Percentiles rank a stretch among this genome's conserved stretches.
Conservation (phyloP, 345 rosid species). For the Triadica sebifera region DNA sequence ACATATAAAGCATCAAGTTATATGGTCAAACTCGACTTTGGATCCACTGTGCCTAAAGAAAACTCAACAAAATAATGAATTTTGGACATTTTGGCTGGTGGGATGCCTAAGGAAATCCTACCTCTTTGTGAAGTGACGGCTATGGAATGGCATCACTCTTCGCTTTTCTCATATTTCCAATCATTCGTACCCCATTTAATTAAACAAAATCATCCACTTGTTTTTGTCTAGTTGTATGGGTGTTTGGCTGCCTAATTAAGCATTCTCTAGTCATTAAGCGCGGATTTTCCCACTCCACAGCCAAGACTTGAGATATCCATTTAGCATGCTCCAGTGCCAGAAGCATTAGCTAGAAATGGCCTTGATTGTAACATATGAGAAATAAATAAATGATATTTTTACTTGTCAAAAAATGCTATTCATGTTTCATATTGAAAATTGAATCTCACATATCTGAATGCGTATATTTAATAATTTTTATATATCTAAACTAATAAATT, state of each 20-base stretch:
- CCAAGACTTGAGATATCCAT: no score
- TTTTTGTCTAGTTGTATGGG: neutral
- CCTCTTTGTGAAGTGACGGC: neutral
- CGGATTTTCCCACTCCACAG: neutral
- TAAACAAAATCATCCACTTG: neutral
- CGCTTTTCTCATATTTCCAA: neutral
- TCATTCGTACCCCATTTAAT: neutral
- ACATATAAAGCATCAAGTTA: no score
- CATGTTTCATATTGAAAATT: no score
- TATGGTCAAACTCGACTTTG: no score
- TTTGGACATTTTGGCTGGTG: neutral
- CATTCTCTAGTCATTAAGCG: neutral
- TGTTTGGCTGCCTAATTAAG: neutral
- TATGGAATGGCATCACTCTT: neutral
- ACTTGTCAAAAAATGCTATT: no score
- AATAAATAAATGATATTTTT: no score
- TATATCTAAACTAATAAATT: no score
- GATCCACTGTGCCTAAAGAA: neutral
- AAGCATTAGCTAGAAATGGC: neutral
- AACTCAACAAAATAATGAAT: no score
- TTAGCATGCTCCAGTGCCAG: no score
- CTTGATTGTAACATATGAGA: no score
- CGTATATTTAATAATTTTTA: no score
- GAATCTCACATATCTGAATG: no score
- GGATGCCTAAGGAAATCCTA: slow-evolving; percentile 4